Base-by-base conservation (phyloP, 148 eudicot genomes). In the Spergularia marina region DNA sequence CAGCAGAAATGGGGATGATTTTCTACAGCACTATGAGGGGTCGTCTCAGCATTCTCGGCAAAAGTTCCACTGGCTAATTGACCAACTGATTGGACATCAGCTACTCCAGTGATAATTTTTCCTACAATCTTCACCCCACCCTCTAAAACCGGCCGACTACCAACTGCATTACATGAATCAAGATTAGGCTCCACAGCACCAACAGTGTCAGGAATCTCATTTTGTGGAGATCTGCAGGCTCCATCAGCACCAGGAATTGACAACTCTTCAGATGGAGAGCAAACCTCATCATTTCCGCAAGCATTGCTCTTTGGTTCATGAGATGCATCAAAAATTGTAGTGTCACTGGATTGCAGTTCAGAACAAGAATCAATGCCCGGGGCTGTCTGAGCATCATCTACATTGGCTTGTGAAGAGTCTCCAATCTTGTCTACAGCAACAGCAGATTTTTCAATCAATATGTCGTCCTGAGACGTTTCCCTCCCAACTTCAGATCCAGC, bases 381-480 rank as follows among this genome's bases (percentile, higher is more conserved):
- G 66, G 30, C 57, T 49, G n/a, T 44, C 60, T 61, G 61, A 60
- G 74, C 69, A 49, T 18, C 68, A 59, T 30, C 51, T 40, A 36
- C 69, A 34, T 39, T 51, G 62, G 49, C 58, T 60, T 58, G 68
- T 13, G 14, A 14, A 18, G 39, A 51, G 36, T 69, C 58, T 41
- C 52, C 53, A 47, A 57, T 57, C 51, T 66, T 25, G 56, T 21
- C 77, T 76, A 72, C 70, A 21, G 58, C 71, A 21, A 75, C 66
- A 55, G 72, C 53, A 40, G 73, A 53, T 11, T 74, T 86, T 78
- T 76, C 79, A 61, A 53, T 68, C 54, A 66, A 49, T 55, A 51
- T 73, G 52, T 41, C 60, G 12, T 55, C 20, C 59, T 47, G 72
- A 68, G 51, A 60, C 62, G 60, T 77, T 79, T 74, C 60, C 17